A percentile compares a stretch with the other conserved stretches of the same genome.
Evolutionary conservation across 306 rosid species (phyloP).

Genomic region (Quercus rubra): DNA sequence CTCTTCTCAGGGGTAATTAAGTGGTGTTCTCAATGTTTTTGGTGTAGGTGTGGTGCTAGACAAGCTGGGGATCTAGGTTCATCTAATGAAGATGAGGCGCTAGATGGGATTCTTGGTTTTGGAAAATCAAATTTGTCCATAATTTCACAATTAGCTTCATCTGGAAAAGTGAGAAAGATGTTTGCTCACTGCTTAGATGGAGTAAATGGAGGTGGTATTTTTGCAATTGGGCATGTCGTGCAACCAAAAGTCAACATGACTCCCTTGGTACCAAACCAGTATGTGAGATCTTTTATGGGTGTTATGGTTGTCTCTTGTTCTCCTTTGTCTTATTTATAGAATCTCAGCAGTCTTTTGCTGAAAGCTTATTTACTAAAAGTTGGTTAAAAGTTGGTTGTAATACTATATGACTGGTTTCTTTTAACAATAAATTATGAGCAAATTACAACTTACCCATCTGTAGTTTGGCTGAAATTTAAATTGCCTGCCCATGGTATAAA

Average conservation of each 20-base stretch:
- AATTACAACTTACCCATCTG: too few species aligned
- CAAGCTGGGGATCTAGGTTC: constrained; percentile 81
- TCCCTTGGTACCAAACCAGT: constrained; percentile 89
- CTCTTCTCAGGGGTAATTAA: constrained; percentile 10
- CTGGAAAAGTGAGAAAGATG: constrained; percentile 91
- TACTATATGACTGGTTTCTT: background rate
- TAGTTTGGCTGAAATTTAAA: too few species aligned
- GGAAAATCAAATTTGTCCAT: constrained; percentile 91
- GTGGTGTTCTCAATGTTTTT: constrained; percentile 22
- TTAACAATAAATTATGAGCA: constrained; percentile 1
- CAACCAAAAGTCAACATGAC: constrained; percentile 93
- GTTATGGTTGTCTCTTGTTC: background rate
- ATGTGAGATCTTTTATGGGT: constrained; percentile 32
- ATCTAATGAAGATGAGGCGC: constrained; percentile 67
- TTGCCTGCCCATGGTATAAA: too few species aligned
- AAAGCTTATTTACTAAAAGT: too few species aligned
- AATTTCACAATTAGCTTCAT: constrained; percentile 90
- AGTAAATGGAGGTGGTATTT: constrained; percentile 92
- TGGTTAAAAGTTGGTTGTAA: background rate
- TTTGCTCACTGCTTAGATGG: constrained; percentile 99
- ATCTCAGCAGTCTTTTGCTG: background rate
- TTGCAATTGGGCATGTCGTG: constrained; percentile 95
- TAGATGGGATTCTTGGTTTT: constrained; percentile 98
- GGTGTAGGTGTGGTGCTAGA: constrained; percentile 84
- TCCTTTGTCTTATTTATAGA: background rate